Evolutionary conservation across 2,329 filamentous ascomycete genomes (phyloP).

Genomic region (Sarocladium kiliense): DNA sequence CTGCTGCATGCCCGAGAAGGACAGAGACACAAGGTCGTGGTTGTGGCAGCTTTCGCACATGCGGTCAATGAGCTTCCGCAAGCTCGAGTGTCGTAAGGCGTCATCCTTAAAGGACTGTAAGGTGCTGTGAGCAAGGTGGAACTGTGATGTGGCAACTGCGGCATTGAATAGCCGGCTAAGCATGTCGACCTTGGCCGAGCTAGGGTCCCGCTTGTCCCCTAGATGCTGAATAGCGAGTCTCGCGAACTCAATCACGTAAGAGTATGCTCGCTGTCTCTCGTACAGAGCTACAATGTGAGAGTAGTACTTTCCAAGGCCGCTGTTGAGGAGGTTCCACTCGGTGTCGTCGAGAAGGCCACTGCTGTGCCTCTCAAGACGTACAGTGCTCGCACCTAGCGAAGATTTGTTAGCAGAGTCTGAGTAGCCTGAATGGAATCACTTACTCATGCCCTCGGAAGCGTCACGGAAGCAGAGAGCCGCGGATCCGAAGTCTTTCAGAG

Average conservation of each 20-base stretch:
- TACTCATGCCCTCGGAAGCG: constrained; percentile 77
- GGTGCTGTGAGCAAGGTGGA: constrained; percentile 75
- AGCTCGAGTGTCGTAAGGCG: constrained; percentile 65
- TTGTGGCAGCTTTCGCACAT: constrained; percentile 65
- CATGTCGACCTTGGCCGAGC: constrained; percentile 60
- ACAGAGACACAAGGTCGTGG: constrained; percentile 66
- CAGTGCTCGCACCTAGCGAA: constrained; percentile 37
- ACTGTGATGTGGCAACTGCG: constrained; percentile 72
- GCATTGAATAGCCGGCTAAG: constrained; percentile 81
- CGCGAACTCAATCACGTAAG: constrained; percentile 80
- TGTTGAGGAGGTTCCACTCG: constrained; percentile 64
- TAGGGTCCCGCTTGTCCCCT: constrained; percentile 22
- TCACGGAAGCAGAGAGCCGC: constrained; percentile 76
- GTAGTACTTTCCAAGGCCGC: constrained; percentile 79
- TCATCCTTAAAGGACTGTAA: constrained; percentile 68
- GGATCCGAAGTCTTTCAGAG: constrained; percentile 65
- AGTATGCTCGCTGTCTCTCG: constrained; percentile 70
- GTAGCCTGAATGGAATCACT: constrained; percentile 23
- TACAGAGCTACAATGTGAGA: constrained; percentile 79
- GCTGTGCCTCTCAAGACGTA: constrained; percentile 48
- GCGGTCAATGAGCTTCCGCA: constrained; percentile 63
- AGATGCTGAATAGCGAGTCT: constrained; percentile 66
- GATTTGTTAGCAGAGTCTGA: constrained; percentile 19
- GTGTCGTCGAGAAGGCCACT: constrained; percentile 68
- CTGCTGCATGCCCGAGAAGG: constrained; percentile 71